These are phyloP conservation scores for Ulota crispa DNA, from an alignment of 225 moss, liverwort and hornwort genomes.

Conservation along the genomic window DNA sequence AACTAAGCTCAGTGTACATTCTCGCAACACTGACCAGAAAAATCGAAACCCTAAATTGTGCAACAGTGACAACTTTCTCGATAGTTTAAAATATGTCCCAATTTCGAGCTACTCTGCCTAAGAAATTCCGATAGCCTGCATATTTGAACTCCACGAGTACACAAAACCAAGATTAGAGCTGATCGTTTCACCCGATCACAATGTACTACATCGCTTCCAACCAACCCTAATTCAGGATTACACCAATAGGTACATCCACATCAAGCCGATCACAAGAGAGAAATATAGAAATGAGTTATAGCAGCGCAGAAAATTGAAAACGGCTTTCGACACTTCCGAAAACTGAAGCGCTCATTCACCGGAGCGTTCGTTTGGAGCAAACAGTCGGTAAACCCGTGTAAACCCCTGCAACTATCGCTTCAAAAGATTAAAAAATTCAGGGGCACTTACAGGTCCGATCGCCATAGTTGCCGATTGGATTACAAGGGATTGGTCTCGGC, in stretches of 20 bases:
- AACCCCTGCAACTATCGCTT: neutral
- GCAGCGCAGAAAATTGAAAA: neutral
- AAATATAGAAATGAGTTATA: neutral
- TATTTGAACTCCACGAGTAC: neutral
- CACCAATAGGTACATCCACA: neutral
- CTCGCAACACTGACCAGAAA: neutral
- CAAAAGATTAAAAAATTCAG: neutral
- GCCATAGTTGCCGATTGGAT: slow-evolving; percentile 27
- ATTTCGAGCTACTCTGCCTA: neutral
- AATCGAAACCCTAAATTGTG: neutral
- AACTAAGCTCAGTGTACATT: neutral
- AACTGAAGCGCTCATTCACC: neutral
- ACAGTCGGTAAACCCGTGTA: neutral
- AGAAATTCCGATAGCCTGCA: neutral
- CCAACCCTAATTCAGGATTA: slow-evolving; percentile 31
- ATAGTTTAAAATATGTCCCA: neutral
- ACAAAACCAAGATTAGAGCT: neutral
- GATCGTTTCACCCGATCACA: neutral
- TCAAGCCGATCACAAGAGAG: slow-evolving; percentile 18
- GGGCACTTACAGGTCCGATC: slow-evolving; percentile 28
- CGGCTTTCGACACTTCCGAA: neutral
- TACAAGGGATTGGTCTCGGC: neutral
- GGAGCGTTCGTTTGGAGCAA: neutral
- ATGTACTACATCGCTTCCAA: neutral
- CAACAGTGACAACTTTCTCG: neutral